phyloP scores from a whole-genome alignment of 352 stramenopile species.

The Globisporangium apiculatum region DNA sequence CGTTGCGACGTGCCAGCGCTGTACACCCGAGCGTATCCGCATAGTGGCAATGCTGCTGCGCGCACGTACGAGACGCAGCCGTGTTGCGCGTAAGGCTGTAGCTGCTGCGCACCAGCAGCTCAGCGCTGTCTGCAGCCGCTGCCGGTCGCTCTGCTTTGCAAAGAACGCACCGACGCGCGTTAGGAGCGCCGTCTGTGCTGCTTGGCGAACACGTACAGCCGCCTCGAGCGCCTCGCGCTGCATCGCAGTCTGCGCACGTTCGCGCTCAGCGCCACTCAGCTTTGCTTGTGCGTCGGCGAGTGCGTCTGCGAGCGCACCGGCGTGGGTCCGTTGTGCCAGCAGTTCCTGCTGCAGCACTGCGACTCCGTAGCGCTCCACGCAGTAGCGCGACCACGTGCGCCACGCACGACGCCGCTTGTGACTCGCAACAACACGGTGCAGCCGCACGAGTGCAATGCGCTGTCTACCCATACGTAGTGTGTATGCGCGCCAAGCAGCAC shows the following conservation, averaged over 20 bases:
- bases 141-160: conserved; percentile 24
- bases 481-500: neutral
- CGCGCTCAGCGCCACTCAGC: conserved; percentile 3
- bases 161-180: conserved; percentile 28
- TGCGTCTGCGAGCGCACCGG: neutral
- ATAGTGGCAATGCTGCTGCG: neutral
- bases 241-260: neutral
- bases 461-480: neutral
- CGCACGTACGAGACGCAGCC: conserved; percentile 2
- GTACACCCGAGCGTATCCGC: conserved; percentile 1
- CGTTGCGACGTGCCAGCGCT: conserved; percentile 2
- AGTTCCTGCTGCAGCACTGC: neutral
- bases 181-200: conserved; percentile 16
- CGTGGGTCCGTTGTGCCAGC: neutral
- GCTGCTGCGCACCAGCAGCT: conserved; percentile 7
- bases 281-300: neutral
- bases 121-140: conserved; percentile 9
- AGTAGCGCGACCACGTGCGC: conserved; percentile 3
- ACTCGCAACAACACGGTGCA: neutral
- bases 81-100: conserved; percentile 3
- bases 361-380: conserved; percentile 1
- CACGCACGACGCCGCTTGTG: conserved; percentile 1
- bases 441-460: neutral
- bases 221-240: neutral
- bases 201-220: conserved; percentile 4